These are phyloP conservation scores for Ustulina deusta DNA, from an alignment of 2,329 filamentous ascomycete species.

Conservation along the genomic window DNA sequence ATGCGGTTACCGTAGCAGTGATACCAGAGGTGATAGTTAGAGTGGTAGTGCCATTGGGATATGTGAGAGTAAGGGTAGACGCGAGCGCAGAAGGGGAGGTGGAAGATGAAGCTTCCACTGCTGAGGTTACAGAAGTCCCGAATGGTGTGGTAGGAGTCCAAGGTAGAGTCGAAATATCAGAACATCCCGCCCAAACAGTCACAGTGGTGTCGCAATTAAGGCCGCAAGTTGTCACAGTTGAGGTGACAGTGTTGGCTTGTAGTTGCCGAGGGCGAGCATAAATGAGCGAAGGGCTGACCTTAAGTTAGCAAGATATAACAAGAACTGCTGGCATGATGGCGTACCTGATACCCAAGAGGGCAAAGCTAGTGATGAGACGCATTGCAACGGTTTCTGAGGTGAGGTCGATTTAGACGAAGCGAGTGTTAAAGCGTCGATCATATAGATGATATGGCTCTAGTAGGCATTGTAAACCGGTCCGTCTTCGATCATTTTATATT, in stretches of 20 bases:
- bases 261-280: slow-evolving; percentile 42
- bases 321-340: slow-evolving; percentile 2
- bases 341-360: slow-evolving; percentile 48
- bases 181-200: slow-evolving; percentile 47
- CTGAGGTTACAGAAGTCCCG: slow-evolving; percentile 38
- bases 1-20: slow-evolving; percentile 37
- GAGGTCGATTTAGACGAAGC: slow-evolving; percentile 37
- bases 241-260: slow-evolving; percentile 41
- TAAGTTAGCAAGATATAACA: slow-evolving; percentile 38
- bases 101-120: slow-evolving; percentile 22
- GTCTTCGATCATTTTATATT: slow-evolving; percentile 39
- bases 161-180: slow-evolving; percentile 35
- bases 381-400: slow-evolving; percentile 41
- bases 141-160: slow-evolving; percentile 34
- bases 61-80: slow-evolving; percentile 26
- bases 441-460: slow-evolving; percentile 23
- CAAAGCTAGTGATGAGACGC: slow-evolving; percentile 42
- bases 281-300: slow-evolving; percentile 42
- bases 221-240: slow-evolving; percentile 47
- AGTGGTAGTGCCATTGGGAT: slow-evolving; percentile 36
- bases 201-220: slow-evolving; percentile 47
- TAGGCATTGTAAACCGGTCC: neutral
- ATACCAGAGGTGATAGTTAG: slow-evolving; percentile 40
- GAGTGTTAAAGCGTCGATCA: slow-evolving; percentile 44
- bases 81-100: slow-evolving; percentile 22